Evolutionary conservation across 164 flowering plant genomes (phyloP), one percentile per base, ranked within the genome.

Genomic region (Stephania yunnanensis): DNA sequence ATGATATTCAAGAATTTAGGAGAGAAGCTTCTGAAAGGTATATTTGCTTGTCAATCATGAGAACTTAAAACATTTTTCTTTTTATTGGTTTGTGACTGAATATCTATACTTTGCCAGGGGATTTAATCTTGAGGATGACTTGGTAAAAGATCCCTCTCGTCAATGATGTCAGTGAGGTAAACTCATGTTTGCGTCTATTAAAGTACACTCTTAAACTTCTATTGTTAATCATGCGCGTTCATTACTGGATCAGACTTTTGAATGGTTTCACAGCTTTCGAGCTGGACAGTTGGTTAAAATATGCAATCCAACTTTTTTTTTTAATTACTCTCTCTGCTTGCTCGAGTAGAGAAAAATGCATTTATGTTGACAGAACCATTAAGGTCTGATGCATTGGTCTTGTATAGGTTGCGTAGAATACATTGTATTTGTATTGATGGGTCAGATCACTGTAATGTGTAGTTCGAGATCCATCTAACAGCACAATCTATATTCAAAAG

Each of bases 21-120:
- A 80, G 74, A 73, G 94, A 93, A 84, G 98, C 95, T 76, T 76
- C 84, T 10, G 93, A 87, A 78, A 91, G 89, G 99, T 93, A 73
- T 79, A 46, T 69, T 12, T 58, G n/a, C 70, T 45, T 61, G 44
- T 19, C 7, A 22, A 0, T 20, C 66, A n/a, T 31, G 30, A 1
- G 73, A 36, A 36, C 42, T 36, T 36, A 36, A 36, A 36, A 65
- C 42, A 79, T 72, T 76, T 17, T 42, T 22, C 55, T 13, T 15
- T 8, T 74, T 46, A 66, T 19, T 73, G 36, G 72, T 25, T 71
- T 74, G 17, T 69, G 61, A 67, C 63, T 73, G 76, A 30, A 77
- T n/a, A 31, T 5, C 31, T 66, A 36, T 71, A 44, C 22, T 9
- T 68, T 46, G 79, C 25, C 81, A 93, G 97, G 70, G 91, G 92